A percentile compares a stretch with the other conserved stretches of the same genome.
These are phyloP conservation scores for Cicer cuneatum DNA, from an alignment of 306 rosid genomes.

Conservation along the genomic window DNA sequence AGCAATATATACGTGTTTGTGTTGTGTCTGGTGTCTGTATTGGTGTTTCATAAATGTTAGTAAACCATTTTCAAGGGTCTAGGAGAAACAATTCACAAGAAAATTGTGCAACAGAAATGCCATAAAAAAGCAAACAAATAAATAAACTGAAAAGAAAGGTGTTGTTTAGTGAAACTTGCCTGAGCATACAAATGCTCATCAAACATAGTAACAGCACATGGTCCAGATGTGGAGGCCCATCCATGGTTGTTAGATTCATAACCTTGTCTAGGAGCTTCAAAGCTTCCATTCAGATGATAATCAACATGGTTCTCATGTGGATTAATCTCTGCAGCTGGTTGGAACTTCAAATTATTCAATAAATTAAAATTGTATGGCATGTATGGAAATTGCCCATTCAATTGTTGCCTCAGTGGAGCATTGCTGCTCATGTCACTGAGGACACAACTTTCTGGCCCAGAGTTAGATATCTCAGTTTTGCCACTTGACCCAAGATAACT, in stretches of 20 bases:
- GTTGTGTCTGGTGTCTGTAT: no score
- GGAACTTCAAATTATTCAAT: slow-evolving; percentile 60
- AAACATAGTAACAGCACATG: slow-evolving; percentile 49
- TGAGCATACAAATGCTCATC: slow-evolving; percentile 47
- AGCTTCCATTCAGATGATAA: slow-evolving; percentile 67
- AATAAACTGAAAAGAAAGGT: no score
- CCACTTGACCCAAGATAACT: slow-evolving; percentile 39
- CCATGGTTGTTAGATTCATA: slow-evolving; percentile 62
- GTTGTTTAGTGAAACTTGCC: slow-evolving; percentile 32
- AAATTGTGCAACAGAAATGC: no score
- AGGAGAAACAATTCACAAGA: no score
- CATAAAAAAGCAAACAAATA: no score
- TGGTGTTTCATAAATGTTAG: not conserved
- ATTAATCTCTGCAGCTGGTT: slow-evolving; percentile 60
- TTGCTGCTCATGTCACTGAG: slow-evolving; percentile 44
- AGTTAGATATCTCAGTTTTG: slow-evolving; percentile 35
- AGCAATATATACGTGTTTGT: no score
- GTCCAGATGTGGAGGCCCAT: slow-evolving; percentile 83
- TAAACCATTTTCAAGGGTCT: no score
- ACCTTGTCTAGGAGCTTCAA: slow-evolving; percentile 63
- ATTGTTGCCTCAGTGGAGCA: slow-evolving; percentile 61
- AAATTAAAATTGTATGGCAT: slow-evolving; percentile 69
- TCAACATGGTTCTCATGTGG: slow-evolving; percentile 63
- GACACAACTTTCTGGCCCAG: slow-evolving; percentile 33
- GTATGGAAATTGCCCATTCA: slow-evolving; percentile 65